A percentile compares a stretch with the other conserved stretches of the same genome.
phyloP scores from a whole-genome alignment of 148 eudicot genomes.

The Tetragonia tetragonoides region DNA sequence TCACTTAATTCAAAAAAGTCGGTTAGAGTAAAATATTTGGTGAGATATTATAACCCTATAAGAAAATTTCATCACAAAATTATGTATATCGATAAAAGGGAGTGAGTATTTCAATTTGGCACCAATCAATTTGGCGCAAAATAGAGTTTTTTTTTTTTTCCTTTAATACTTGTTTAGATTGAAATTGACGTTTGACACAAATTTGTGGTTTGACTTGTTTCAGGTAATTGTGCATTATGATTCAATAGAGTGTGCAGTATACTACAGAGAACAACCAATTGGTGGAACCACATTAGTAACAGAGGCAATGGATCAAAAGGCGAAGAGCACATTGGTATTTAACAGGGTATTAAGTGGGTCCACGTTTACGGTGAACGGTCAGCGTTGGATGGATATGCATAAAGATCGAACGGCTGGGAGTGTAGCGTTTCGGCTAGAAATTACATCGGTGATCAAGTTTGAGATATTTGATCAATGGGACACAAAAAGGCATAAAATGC shows the following conservation, averaged over 20 bases:
- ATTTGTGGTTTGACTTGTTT: not conserved
- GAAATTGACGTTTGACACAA: no score
- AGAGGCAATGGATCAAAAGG: slow-evolving; percentile 55
- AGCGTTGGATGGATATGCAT: slow-evolving; percentile 53
- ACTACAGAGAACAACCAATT: slow-evolving; percentile 41
- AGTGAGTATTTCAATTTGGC: no score
- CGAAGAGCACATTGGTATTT: slow-evolving; percentile 51
- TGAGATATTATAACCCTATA: no score
- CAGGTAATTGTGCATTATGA: slow-evolving; percentile 61
- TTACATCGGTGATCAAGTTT: slow-evolving; percentile 66
- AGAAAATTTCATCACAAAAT: no score
- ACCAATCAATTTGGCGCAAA: no score
- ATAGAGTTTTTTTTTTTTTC: no score
- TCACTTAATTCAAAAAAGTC: no score
- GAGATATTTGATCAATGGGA: slow-evolving; percentile 52
- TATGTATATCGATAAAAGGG: no score
- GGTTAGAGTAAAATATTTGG: no score
- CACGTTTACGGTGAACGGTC: slow-evolving; percentile 36
- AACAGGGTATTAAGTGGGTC: slow-evolving; percentile 40
- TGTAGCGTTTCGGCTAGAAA: slow-evolving; percentile 49
- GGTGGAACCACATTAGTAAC: slow-evolving; percentile 43
- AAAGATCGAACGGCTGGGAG: slow-evolving; percentile 36
- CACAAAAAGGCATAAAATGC: slow-evolving; percentile 61
- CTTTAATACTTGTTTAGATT: no score
- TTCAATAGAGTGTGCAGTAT: slow-evolving; percentile 40